phyloP scores from a whole-genome alignment of 2,329 filamentous ascomycete species.

The Ascochyta pisi region DNA sequence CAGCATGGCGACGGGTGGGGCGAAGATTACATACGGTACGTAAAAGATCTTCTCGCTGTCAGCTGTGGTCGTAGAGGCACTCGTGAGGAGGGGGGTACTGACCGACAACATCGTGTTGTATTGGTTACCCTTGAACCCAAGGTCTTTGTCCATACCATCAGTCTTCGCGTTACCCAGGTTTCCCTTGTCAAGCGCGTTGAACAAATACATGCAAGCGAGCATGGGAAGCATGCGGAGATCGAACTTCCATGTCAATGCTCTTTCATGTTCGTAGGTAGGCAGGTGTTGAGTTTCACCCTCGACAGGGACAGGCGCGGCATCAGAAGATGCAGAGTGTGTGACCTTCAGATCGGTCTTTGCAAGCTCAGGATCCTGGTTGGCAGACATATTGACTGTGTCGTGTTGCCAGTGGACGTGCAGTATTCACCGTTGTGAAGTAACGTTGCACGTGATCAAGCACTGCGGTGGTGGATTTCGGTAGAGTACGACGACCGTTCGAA shows the following conservation, averaged over 20 bases:
- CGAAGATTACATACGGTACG: constrained; percentile 74
- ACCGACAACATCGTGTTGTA: constrained; percentile 71
- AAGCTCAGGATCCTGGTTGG: constrained; percentile 36
- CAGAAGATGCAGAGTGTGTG: constrained; percentile 36
- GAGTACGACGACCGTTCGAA: neutral
- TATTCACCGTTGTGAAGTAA: neutral
- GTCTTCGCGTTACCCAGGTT: constrained; percentile 53
- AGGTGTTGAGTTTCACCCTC: constrained; percentile 44
- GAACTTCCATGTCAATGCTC: constrained; percentile 61
- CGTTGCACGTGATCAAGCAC: neutral
- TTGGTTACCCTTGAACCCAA: constrained; percentile 67
- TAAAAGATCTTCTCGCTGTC: constrained; percentile 66
- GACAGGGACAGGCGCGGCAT: constrained; percentile 30
- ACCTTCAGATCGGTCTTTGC: constrained; percentile 39
- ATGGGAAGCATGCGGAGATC: constrained; percentile 63
- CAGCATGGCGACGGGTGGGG: constrained; percentile 69
- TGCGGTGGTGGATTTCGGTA: neutral
- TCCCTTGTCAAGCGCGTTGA: constrained; percentile 51
- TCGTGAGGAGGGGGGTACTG: neutral
- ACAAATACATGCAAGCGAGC: constrained; percentile 67
- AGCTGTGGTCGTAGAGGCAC: neutral
- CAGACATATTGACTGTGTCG: constrained; percentile 30
- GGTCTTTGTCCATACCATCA: constrained; percentile 56
- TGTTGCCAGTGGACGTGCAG: neutral
- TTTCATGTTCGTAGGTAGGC: constrained; percentile 47